phyloP scores from a whole-genome alignment of 176 grass and related monocot species.

The Saccharum spontaneum region DNA sequence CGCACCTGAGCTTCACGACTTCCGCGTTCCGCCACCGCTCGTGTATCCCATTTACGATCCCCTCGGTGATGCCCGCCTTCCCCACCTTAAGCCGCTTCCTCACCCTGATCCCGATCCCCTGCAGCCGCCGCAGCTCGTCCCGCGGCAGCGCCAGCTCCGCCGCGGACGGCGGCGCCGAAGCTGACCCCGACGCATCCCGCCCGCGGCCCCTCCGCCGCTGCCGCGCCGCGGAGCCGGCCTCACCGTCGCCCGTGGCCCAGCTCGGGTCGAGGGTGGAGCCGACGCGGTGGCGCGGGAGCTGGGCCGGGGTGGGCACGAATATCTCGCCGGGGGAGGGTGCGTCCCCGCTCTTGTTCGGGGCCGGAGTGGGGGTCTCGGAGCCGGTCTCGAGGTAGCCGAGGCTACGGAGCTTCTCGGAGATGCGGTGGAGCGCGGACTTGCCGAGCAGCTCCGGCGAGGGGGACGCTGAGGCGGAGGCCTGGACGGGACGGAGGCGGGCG shows the following conservation, averaged over 20 bases:
- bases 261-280: slow-evolving; percentile 73
- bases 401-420: slow-evolving; percentile 89
- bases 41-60: slow-evolving; percentile 88
- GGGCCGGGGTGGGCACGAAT: slow-evolving; percentile 66
- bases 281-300: slow-evolving; percentile 60
- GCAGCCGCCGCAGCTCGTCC: slow-evolving; percentile 63
- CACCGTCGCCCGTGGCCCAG: slow-evolving; percentile 58
- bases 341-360: not conserved
- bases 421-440: slow-evolving; percentile 72
- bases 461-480: not conserved
- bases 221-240: slow-evolving; percentile 1
- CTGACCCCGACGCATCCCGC: slow-evolving; percentile 2
- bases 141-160: slow-evolving; percentile 74
- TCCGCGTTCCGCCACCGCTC: slow-evolving; percentile 78
- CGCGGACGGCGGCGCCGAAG: slow-evolving; percentile 38
- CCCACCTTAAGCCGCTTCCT: slow-evolving; percentile 63
- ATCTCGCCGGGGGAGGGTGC: slow-evolving; percentile 65
- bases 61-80: slow-evolving; percentile 80
- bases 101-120: slow-evolving; percentile 56
- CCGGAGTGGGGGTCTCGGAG: not conserved
- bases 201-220: slow-evolving; percentile 34
- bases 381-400: slow-evolving; percentile 61
- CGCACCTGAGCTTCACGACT: slow-evolving; percentile 80
- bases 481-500: slow-evolving; percentile 12
- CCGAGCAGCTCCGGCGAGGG: slow-evolving; percentile 45